Base-by-base conservation (phyloP, 2,329 filamentous ascomycete species). In the Cadophora sp. region DNA sequence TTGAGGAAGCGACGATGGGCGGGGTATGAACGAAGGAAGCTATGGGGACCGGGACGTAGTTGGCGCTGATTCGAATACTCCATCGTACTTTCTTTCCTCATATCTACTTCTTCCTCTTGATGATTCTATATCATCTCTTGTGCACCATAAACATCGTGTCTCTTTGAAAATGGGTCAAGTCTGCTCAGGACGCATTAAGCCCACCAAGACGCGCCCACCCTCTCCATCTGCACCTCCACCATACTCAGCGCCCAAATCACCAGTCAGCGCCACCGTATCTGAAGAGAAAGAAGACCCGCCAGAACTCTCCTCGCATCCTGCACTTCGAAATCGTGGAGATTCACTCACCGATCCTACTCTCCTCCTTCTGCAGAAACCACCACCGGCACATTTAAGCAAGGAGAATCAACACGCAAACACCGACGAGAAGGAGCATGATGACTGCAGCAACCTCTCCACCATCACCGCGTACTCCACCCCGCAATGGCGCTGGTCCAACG, bases 401-500 rank as follows among this genome's bases (percentile, higher is more conserved):
- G 9, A 43, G 12, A 11, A 43, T 16, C 40, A 19, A 3, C 11
- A 16, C 40, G 12, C 6, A 43, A 16, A 43, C n/a, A n/a, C n/a
- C n/a, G n/a, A 19, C 3, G 40, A 43, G 2, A 43, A 16, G 16
- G 40, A 27, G 50, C 56, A 64, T 4, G 55, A 43, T 4, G 24
- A 27, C 5, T 16, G 11, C 11, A 6, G 27, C 3, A 24, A 53
- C 11, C 9, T 27, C 50, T 14, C 29, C 4, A 60, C 8, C 37
- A 68, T 68, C 6, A 65, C 62, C 22, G 56, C 62, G 1, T 14
- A 11, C 1, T 60, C 46, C 14, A 65, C 56, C 1, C 66, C 66
- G 9, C 58, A 65, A 14, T 65, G 56, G 62, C 40, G 26, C 22
- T 65, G 58, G 66, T 40, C 19, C 16, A 65, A 68, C 31, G n/a